Percentiles rank a stretch among this genome's conserved stretches.
Evolutionary conservation across 176 grass and related monocot species (phyloP).

Genomic region (Thinopyrum elongatum): DNA sequence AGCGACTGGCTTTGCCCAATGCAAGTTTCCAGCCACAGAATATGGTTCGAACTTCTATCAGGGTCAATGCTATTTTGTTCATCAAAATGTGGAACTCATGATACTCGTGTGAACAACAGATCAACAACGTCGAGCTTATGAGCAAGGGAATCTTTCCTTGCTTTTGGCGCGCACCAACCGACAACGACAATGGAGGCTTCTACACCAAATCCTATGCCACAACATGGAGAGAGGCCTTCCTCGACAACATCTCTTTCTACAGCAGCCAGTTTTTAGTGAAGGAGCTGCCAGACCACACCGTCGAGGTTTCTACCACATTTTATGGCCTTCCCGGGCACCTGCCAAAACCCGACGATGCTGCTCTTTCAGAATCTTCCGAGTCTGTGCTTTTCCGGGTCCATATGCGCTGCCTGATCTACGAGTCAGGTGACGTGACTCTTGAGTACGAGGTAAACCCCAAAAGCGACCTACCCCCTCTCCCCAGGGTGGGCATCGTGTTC

Average conservation of each 20-base stretch:
- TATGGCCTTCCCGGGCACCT: slow-evolving; percentile 44
- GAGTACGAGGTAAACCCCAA: slow-evolving; percentile 72
- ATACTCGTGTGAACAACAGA: slow-evolving; percentile 37
- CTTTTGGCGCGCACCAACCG: slow-evolving; percentile 85
- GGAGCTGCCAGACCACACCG: slow-evolving; percentile 41
- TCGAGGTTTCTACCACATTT: slow-evolving; percentile 62
- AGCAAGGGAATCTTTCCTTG: slow-evolving; percentile 79
- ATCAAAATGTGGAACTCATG: not conserved
- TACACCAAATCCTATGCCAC: slow-evolving; percentile 45
- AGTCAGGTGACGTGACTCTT: slow-evolving; percentile 64
- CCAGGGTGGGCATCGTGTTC: slow-evolving; percentile 74
- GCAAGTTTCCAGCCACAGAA: not conserved
- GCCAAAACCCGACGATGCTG: slow-evolving; percentile 16
- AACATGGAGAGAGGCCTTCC: slow-evolving; percentile 64
- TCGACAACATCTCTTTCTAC: slow-evolving; percentile 53
- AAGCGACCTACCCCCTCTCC: slow-evolving; percentile 70
- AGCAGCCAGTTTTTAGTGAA: slow-evolving; percentile 57
- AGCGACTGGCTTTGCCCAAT: too few species aligned
- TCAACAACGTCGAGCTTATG: slow-evolving; percentile 48
- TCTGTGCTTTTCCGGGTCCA: slow-evolving; percentile 41
- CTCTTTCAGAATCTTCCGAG: slow-evolving; percentile 27
- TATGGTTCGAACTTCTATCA: not conserved
- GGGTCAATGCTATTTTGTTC: not conserved
- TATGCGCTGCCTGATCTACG: slow-evolving; percentile 50
- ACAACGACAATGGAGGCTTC: slow-evolving; percentile 89